phyloP scores from a whole-genome alignment of 2,329 filamentous ascomycete genomes.

The Fusarium succisae region DNA sequence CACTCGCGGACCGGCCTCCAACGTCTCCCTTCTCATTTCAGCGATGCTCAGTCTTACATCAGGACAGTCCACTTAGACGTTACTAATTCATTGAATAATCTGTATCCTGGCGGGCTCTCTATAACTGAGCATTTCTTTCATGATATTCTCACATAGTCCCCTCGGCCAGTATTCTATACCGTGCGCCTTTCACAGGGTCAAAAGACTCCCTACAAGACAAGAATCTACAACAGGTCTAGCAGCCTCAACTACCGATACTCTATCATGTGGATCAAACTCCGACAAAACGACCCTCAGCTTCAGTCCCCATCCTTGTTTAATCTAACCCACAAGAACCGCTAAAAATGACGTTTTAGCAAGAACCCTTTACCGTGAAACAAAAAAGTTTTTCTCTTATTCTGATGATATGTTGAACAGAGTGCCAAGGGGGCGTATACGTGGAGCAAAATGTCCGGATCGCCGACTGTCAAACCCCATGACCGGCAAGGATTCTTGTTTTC shows the following conservation, averaged over 20 bases:
- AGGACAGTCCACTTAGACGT: background rate
- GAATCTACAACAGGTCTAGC: background rate
- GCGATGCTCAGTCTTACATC: background rate
- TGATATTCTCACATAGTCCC: background rate
- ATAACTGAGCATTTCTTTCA: background rate
- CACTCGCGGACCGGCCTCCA: background rate
- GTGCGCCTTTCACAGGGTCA: conserved; percentile 18
- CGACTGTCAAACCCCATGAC: background rate
- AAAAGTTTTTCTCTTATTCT: background rate
- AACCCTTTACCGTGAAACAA: background rate
- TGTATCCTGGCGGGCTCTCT: background rate
- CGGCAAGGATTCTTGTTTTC: conserved; percentile 1
- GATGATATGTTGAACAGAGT: background rate
- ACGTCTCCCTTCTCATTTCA: background rate
- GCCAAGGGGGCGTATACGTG: background rate
- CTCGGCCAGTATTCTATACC: background rate
- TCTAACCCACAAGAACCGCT: conserved; percentile 5
- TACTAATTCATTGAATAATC: background rate
- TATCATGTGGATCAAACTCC: conserved; percentile 7
- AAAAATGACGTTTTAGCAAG: conserved; percentile 20
- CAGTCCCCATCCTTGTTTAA: conserved; percentile 1
- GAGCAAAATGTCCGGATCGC: conserved; percentile 29
- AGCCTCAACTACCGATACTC: background rate
- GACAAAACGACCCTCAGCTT: background rate
- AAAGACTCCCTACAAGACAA: background rate